phyloP scores from a whole-genome alignment of 495 filamentous ascomycete species.

The Staphylotrichum tortipilum region DNA sequence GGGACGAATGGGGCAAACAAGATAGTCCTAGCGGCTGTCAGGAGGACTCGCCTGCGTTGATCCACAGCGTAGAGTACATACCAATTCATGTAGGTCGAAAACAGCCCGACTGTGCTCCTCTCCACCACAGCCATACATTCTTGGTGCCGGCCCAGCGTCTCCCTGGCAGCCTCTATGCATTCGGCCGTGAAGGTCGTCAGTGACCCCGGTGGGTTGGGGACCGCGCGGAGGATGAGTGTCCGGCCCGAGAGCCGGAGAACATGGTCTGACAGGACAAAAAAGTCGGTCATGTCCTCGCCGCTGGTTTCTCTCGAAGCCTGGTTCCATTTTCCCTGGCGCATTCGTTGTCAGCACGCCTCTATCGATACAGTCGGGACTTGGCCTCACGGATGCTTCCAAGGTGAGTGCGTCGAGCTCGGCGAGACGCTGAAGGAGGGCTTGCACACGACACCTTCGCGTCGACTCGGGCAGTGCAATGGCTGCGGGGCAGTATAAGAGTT shows the following conservation, averaged over 20 bases:
- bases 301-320: background rate
- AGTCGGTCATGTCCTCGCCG: constrained; percentile 20
- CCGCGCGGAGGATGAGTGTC: constrained; percentile 51
- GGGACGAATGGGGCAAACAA: constrained; percentile 58
- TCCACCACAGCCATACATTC: constrained; percentile 42
- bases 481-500: constrained; percentile 12
- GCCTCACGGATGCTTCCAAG: background rate
- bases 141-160: constrained; percentile 45
- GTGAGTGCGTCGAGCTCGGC: constrained; percentile 2
- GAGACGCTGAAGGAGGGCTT: background rate
- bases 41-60: too few relatives aligned
- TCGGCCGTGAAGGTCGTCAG: constrained; percentile 44
- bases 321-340: background rate
- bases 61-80: too few relatives aligned
- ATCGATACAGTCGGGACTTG: background rate
- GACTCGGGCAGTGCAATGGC: constrained; percentile 5
- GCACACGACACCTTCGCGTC: background rate
- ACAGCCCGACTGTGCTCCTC: constrained; percentile 29
- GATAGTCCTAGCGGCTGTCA: constrained; percentile 42
- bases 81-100: constrained; percentile 55
- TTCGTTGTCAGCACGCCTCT: background rate
- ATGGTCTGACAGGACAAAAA: constrained; percentile 46
- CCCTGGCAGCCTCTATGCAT: constrained; percentile 49
- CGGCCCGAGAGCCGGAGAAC: constrained; percentile 45
- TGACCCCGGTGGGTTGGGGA: constrained; percentile 39